These are phyloP conservation scores for Colletotrichum eremochloae DNA, from an alignment of 2,329 filamentous ascomycete species.

Conservation along the genomic window DNA sequence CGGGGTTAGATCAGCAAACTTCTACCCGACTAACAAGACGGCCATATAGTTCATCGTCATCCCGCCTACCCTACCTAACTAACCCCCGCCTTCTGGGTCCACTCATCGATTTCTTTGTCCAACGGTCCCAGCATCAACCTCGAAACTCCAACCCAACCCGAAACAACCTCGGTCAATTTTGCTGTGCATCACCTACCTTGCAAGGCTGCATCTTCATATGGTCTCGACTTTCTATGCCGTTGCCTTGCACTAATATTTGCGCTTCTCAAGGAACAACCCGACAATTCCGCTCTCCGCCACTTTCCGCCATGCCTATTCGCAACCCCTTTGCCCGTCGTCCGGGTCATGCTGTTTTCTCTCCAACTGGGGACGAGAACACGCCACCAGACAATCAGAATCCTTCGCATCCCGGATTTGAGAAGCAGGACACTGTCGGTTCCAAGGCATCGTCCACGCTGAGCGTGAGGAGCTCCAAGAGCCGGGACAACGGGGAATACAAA, in stretches of 20 bases:
- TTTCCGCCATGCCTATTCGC: conserved; percentile 73
- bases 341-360: conserved; percentile 57
- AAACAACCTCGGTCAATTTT: conserved; percentile 25
- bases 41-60: conserved; percentile 37
- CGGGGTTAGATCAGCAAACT: conserved; percentile 6
- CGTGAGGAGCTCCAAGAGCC: conserved; percentile 70
- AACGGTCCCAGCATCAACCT: conserved; percentile 35
- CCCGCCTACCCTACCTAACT: conserved; percentile 28
- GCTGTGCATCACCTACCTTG: conserved; percentile 1
- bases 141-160: conserved; percentile 23
- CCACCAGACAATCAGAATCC: conserved; percentile 59
- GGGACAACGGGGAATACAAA: conserved; percentile 80
- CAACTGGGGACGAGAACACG: conserved; percentile 65
- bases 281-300: conserved; percentile 7
- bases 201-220: not conserved
- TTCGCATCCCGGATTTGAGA: conserved; percentile 68
- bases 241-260: conserved; percentile 1
- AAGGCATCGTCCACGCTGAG: conserved; percentile 73
- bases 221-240: not conserved
- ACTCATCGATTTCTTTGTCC: conserved; percentile 30
- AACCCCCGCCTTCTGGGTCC: conserved; percentile 22
- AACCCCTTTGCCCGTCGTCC: conserved; percentile 77
- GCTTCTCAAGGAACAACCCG: not conserved
- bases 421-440: conserved; percentile 73
- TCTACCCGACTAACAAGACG: conserved; percentile 29